phyloP scores from a whole-genome alignment of 139 green algal species.

The Tetradesmus lagerheimii region DNA sequence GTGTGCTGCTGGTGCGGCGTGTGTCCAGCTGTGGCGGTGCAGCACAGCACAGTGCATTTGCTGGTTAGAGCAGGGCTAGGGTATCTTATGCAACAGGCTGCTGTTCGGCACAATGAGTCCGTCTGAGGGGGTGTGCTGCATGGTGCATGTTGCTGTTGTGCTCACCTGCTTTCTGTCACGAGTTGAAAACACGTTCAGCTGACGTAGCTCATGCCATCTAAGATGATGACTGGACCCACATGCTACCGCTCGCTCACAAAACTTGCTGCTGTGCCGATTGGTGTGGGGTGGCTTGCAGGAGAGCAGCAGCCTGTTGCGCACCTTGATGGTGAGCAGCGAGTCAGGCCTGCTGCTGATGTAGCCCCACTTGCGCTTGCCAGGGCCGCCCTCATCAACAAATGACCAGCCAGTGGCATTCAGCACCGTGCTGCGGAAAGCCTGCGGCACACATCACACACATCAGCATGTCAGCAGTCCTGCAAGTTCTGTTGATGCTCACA shows the following conservation, averaged over 20 bases:
- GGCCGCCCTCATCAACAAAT: constrained; percentile 41
- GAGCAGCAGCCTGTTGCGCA: not conserved
- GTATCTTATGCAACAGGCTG: no score
- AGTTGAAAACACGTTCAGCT: no score
- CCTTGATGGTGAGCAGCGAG: constrained; percentile 43
- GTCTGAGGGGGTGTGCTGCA: no score
- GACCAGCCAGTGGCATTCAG: constrained; percentile 17
- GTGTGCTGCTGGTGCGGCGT: not conserved
- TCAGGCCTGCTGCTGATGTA: constrained; percentile 33
- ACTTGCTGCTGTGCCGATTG: no score
- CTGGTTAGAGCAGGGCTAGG: no score
- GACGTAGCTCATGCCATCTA: no score
- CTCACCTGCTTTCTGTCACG: no score
- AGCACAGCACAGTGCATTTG: not conserved
- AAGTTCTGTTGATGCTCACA: not conserved
- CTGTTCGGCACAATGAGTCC: no score
- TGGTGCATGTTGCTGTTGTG: no score
- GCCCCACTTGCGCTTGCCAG: constrained; percentile 51
- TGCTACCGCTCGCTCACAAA: no score
- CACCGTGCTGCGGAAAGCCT: constrained; percentile 22
- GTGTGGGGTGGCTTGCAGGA: no score
- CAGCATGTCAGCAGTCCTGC: not conserved
- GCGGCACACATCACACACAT: not conserved
- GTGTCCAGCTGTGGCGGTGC: constrained; percentile 27
- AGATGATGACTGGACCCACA: no score